Conservation (phyloP, 1,139 yeast species). For the Cylindricascospora bacillispora region DNA sequence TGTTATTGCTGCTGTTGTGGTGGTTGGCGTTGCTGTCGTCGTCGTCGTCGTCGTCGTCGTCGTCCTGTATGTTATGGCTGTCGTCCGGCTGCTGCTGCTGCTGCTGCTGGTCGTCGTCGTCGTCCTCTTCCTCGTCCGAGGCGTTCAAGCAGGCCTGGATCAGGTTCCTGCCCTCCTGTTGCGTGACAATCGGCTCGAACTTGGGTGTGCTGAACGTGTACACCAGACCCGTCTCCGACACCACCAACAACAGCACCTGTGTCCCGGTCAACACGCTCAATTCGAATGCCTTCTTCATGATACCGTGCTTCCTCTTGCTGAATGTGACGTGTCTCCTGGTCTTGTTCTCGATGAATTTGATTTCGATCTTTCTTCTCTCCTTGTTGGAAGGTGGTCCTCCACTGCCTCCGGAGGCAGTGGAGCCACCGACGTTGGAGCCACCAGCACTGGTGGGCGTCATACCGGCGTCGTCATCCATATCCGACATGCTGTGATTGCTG, state of each 20-base stretch:
- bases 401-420: slow-evolving; percentile 6
- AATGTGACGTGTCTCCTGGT: slow-evolving; percentile 96
- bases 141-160: slow-evolving; percentile 97
- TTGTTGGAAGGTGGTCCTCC: slow-evolving; percentile 16
- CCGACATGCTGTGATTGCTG: slow-evolving; percentile 4
- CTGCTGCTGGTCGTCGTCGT: slow-evolving; percentile 50
- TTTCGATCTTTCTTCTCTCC: slow-evolving; percentile 93
- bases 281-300: slow-evolving; percentile 97
- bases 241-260: slow-evolving; percentile 85
- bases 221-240: slow-evolving; percentile 92
- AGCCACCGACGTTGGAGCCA: too few relatives aligned
- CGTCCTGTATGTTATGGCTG: slow-evolving; percentile 2
- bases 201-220: slow-evolving; percentile 98
- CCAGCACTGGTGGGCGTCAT: slow-evolving; percentile 3
- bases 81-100: slow-evolving; percentile 10
- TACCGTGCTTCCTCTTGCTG: slow-evolving; percentile 95
- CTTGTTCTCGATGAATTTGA: slow-evolving; percentile 92
- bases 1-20: slow-evolving; percentile 26
- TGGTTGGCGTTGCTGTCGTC: slow-evolving; percentile 13
- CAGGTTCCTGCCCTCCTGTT: slow-evolving; percentile 90
- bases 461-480: slow-evolving; percentile 8
- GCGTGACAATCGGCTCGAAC: slow-evolving; percentile 92
- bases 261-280: slow-evolving; percentile 92
- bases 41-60: slow-evolving; percentile 12
- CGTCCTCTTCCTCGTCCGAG: slow-evolving; percentile 44